Evolutionary conservation across 345 rosid species (phyloP).

Genomic region (Populus tremula): DNA sequence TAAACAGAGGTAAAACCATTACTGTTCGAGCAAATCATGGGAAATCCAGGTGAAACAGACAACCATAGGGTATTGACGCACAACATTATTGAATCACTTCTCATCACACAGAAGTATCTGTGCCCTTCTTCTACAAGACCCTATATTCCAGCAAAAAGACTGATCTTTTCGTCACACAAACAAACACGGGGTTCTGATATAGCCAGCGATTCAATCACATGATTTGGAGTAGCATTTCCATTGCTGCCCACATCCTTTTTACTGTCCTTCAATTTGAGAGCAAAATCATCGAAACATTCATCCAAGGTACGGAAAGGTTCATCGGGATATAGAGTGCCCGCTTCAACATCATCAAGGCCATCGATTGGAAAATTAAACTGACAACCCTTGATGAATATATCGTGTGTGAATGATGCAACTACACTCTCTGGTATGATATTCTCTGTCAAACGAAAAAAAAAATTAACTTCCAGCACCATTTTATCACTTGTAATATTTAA

Average conservation of each 20-base stretch:
- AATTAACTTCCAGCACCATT: neutral
- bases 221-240: constrained; percentile 15
- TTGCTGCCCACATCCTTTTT: neutral
- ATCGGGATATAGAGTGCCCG: constrained; percentile 43
- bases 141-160: neutral
- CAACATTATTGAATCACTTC: neutral
- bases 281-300: constrained; percentile 51
- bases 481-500: neutral
- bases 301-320: constrained; percentile 50
- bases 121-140: neutral
- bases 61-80: neutral
- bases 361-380: constrained; percentile 49
- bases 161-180: neutral
- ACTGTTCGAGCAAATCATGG: neutral
- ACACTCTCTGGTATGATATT: constrained; percentile 54
- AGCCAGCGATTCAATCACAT: constrained; percentile 26
- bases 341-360: constrained; percentile 39
- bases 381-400: constrained; percentile 68
- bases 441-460: constrained; percentile 31
- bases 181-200: constrained; percentile 30
- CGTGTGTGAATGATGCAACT: constrained; percentile 73
- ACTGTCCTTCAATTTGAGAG: constrained; percentile 18
- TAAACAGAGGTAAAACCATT: neutral
- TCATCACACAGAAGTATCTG: neutral
- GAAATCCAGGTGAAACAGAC: neutral